Percentiles rank a stretch among this genome's conserved stretches.
These are phyloP conservation scores for Gaultheria prostrata DNA, from an alignment of 148 eudicot genomes.

Conservation along the genomic window DNA sequence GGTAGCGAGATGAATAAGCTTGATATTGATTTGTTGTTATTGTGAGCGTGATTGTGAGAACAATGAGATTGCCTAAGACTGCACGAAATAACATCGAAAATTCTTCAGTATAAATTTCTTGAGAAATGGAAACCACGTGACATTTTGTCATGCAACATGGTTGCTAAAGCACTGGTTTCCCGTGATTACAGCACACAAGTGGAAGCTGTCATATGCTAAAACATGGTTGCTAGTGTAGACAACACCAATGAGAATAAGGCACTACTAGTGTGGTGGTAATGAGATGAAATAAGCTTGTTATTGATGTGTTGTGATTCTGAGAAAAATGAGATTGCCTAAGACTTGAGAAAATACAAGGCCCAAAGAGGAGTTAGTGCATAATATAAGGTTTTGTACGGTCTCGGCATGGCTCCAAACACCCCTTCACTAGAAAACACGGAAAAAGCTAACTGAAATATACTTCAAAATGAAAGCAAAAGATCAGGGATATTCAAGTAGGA, in stretches of 20 bases:
- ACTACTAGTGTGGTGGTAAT: background rate
- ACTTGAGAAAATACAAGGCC: background rate
- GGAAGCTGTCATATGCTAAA: slow-evolving; percentile 6
- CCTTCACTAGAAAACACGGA: background rate
- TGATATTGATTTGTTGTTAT: background rate
- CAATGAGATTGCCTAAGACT: background rate
- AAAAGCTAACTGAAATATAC: background rate
- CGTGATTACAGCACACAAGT: background rate
- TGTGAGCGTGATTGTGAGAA: background rate
- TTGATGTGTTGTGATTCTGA: background rate
- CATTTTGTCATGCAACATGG: background rate
- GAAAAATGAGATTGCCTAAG: background rate
- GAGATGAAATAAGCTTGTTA: background rate
- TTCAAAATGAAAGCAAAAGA: background rate
- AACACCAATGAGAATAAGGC: background rate
- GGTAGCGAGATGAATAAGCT: background rate
- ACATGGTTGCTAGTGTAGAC: background rate
- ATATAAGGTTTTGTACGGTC: background rate
- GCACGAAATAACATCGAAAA: slow-evolving; percentile 5
- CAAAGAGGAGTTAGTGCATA: background rate
- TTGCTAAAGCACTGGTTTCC: background rate
- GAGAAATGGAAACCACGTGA: background rate
- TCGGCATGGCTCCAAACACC: background rate
- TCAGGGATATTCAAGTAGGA: background rate
- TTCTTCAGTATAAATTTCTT: background rate